These are phyloP conservation scores for Arthrobotrys sphaeroides DNA, from an alignment of 2,329 filamentous ascomycete species.

Conservation along the genomic window DNA sequence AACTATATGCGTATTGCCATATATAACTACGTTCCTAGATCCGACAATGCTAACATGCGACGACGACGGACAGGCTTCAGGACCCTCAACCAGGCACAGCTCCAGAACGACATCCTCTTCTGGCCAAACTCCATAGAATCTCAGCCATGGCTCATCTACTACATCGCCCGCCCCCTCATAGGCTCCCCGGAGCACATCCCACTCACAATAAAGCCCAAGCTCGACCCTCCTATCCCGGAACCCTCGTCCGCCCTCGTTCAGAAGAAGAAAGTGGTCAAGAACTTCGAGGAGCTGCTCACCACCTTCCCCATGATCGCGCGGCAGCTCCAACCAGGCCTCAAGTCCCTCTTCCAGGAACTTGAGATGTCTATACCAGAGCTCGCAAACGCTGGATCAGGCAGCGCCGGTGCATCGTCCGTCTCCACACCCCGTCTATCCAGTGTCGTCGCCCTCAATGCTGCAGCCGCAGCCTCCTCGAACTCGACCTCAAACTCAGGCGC, in stretches of 20 bases:
- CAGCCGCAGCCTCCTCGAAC: constrained; percentile 62
- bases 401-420: constrained; percentile 69
- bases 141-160: constrained; percentile 95
- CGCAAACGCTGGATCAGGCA: neutral
- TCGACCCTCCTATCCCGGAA: constrained; percentile 52
- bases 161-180: constrained; percentile 87
- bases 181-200: constrained; percentile 75
- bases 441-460: too few relatives aligned
- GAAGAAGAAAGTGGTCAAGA: constrained; percentile 88
- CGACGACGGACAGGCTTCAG: constrained; percentile 79
- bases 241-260: constrained; percentile 62
- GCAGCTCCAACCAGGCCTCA: constrained; percentile 92
- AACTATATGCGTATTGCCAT: too few relatives aligned
- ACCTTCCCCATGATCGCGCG: constrained; percentile 94
- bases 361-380: constrained; percentile 63
- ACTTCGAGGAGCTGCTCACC: constrained; percentile 86
- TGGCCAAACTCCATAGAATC: constrained; percentile 89
- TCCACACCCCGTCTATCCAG: constrained; percentile 59
- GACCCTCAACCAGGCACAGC: constrained; percentile 84
- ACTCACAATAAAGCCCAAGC: constrained; percentile 54
- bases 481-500: constrained; percentile 53
- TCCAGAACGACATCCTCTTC: constrained; percentile 84
- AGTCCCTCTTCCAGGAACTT: constrained; percentile 90
- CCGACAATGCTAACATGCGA: neutral
- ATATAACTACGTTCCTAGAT: neutral